Evolutionary conservation across 2,329 filamentous ascomycete genomes (phyloP), one percentile per base, ranked within the genome.

Genomic region (Arthrobotrys musiformis): DNA sequence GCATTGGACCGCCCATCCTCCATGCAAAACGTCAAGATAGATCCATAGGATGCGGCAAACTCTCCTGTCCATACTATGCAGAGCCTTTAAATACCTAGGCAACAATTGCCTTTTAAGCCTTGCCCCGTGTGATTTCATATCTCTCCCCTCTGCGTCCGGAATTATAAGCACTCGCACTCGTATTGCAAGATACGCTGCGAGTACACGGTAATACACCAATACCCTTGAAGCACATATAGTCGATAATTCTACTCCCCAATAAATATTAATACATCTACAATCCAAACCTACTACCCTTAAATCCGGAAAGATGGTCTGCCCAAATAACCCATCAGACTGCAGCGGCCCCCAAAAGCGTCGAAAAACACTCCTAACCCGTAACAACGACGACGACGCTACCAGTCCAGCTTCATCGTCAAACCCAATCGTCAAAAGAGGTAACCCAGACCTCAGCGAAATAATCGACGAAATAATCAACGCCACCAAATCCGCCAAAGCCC

Each of bases 391-490:
- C 11, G 19, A 37, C 11, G 19, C 15, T n/a, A 15, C 28, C 6
- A 24, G 2, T 26, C 19, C 66, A 37, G 7, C 19, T 2, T 44
- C 40, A 33, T 9, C 30, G 5, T 4, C 50, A 37, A 50, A 62
- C 52, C 30, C n/a, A n/a, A 42, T 56, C 13, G 2, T 40, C 54
- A 58, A 26, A 58, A 58, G 54, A 58, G 54, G 54, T 19, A 58
- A 58, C 30, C 54, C 54, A 2, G 33, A 17, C 17, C 54, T 58
- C 30, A n/a, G 22, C 54, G 62, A 75, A 37, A 75, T 75, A 35
- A 26, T 75, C 42, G 44, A 62, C 24, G 70, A 74, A 46, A 68
- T 74, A n/a, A 56, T 62, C 46, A 68, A 75, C 15, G 63, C 70
- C 22, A 68, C 62, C 22, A 75, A 62, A 28, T 42, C 70, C 24